Percentiles rank a stretch among this genome's conserved stretches.
These are phyloP conservation scores for Diaporthe helianthi DNA, from an alignment of 2,329 filamentous ascomycete species.

Conservation along the genomic window DNA sequence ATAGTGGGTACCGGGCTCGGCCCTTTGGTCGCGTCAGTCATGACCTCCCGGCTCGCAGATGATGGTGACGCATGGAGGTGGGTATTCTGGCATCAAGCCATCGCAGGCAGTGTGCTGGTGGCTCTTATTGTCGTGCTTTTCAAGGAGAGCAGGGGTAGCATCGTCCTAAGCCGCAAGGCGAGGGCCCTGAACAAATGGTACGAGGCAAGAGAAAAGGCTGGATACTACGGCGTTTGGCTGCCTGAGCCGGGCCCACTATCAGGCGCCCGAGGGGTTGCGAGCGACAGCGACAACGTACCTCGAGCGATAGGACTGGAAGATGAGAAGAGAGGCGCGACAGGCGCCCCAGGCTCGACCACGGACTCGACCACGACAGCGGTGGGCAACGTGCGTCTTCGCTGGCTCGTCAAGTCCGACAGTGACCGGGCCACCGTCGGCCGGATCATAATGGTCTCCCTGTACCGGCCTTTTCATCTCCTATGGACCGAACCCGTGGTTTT, in stretches of 20 bases:
- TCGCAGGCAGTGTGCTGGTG: conserved; percentile 70
- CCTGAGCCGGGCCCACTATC: background rate
- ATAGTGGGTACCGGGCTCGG: conserved; percentile 78
- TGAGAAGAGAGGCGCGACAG: conserved; percentile 33
- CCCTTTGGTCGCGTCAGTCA: conserved; percentile 73
- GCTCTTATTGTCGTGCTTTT: conserved; percentile 73
- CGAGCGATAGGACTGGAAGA: conserved; percentile 25
- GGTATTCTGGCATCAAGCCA: conserved; percentile 87
- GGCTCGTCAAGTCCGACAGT: conserved; percentile 82
- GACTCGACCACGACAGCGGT: background rate
- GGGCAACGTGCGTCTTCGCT: conserved; percentile 65
- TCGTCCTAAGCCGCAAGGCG: conserved; percentile 80
- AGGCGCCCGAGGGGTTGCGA: conserved; percentile 37
- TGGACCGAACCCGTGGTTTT: conserved; percentile 81
- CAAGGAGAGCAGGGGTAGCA: conserved; percentile 81
- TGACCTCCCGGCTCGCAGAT: conserved; percentile 64
- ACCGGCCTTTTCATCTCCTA: conserved; percentile 79
- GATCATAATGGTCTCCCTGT: conserved; percentile 77
- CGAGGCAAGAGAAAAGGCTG: conserved; percentile 71
- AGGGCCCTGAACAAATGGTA: conserved; percentile 80
- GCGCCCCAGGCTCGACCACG: background rate
- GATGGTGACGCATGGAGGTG: conserved; percentile 70
- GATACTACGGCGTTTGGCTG: conserved; percentile 57
- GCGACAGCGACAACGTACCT: background rate
- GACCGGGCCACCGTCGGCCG: conserved; percentile 70